Conservation (phyloP, 106 monocot genomes). For the Amphibolis antarctica region DNA sequence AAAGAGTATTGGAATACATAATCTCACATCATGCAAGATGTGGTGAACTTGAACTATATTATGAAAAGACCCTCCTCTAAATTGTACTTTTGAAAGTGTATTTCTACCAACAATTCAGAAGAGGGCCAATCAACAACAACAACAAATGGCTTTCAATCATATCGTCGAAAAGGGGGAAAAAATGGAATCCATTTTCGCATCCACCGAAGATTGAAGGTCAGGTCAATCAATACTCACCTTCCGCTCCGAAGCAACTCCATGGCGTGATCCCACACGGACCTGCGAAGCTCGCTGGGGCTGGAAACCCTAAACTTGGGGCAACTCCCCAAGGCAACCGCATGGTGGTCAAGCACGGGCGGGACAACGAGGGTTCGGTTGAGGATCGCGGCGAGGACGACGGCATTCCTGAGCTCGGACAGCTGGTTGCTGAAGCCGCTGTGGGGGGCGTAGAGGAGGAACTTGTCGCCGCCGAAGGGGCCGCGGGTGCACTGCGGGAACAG, state of each 20-base stretch:
- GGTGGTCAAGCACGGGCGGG: constrained; percentile 92
- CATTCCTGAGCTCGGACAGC: constrained; percentile 71
- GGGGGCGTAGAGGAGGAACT: constrained; percentile 77
- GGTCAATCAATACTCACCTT: constrained; percentile 33
- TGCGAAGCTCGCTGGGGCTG: constrained; percentile 32
- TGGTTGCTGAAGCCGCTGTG: constrained; percentile 99
- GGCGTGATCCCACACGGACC: constrained; percentile 67
- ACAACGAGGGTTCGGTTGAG: constrained; percentile 87
- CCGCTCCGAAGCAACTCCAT: constrained; percentile 34
- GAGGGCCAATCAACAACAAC: too few relatives aligned
- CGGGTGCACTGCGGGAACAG: constrained; percentile 1
- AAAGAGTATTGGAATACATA: too few relatives aligned
- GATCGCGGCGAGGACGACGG: constrained; percentile 49
- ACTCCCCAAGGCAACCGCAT: constrained; percentile 84
- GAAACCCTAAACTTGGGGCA: constrained; percentile 94
- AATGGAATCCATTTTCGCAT: too few relatives aligned
- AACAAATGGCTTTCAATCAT: too few relatives aligned
- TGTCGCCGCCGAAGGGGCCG: constrained; percentile 9
- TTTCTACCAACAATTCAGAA: too few relatives aligned
- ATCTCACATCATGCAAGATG: too few relatives aligned
- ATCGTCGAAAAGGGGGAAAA: too few relatives aligned
- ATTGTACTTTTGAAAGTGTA: too few relatives aligned
- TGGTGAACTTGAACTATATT: too few relatives aligned
- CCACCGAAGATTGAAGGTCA: too few relatives aligned
- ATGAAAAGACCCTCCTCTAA: too few relatives aligned